Evolutionary conservation across 768 basidiomycete species (phyloP).

Genomic region (Tricholoma furcatifolium): DNA sequence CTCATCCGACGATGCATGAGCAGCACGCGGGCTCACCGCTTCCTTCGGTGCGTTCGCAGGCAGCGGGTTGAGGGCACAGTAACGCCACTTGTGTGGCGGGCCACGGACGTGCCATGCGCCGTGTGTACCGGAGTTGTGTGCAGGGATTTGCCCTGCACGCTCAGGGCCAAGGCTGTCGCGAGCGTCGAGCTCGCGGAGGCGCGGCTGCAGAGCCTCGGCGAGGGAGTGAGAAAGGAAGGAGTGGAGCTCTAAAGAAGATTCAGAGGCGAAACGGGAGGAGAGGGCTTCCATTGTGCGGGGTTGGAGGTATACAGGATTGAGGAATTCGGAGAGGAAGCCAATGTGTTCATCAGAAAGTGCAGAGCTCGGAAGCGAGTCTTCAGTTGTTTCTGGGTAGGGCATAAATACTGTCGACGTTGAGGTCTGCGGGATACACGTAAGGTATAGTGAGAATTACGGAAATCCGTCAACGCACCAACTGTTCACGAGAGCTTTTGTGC

Average conservation of each 20-base stretch:
- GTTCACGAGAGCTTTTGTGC: slow-evolving; percentile 83
- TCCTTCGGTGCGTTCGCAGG: slow-evolving; percentile 35
- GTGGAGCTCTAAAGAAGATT: slow-evolving; percentile 87
- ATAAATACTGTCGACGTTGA: slow-evolving; percentile 63
- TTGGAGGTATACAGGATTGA: slow-evolving; percentile 91
- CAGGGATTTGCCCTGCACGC: slow-evolving; percentile 55
- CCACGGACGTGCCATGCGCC: slow-evolving; percentile 73
- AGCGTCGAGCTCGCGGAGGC: slow-evolving; percentile 62
- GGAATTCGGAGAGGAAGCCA: slow-evolving; percentile 76
- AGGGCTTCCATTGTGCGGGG: slow-evolving; percentile 78
- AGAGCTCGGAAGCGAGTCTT: slow-evolving; percentile 49
- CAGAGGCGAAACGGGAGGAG: slow-evolving; percentile 75
- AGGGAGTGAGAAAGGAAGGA: slow-evolving; percentile 76
- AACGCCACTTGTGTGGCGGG: slow-evolving; percentile 95
- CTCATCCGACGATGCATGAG: slow-evolving; percentile 51
- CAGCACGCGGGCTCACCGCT: slow-evolving; percentile 51
- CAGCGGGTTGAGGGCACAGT: slow-evolving; percentile 61
- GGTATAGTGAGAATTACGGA: slow-evolving; percentile 2
- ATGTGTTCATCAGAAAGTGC: slow-evolving; percentile 57
- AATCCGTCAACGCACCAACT: slow-evolving; percentile 66
- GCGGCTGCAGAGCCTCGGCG: slow-evolving; percentile 62
- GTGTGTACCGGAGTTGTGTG: slow-evolving; percentile 63
- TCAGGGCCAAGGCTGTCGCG: slow-evolving; percentile 60
- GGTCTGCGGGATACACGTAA: slow-evolving; percentile 37
- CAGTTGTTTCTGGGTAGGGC: slow-evolving; percentile 44